Evolutionary conservation across 75 land plant genomes (phyloP).

Genomic region (Selaginella tamariscina): DNA sequence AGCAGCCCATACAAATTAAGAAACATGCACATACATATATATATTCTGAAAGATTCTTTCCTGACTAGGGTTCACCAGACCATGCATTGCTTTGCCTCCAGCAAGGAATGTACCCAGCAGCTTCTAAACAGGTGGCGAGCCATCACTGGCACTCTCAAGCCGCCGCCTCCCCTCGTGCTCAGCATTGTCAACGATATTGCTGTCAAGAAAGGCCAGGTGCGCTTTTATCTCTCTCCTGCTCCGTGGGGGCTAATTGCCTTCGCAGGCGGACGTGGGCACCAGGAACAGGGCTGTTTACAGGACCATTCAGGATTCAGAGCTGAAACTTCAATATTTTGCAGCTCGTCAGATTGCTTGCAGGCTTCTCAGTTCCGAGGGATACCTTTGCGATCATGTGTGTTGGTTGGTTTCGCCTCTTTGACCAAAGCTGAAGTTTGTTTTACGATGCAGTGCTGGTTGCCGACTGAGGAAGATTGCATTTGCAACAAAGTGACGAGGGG

Average conservation of each 20-base stretch:
- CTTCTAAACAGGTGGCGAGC: not conserved
- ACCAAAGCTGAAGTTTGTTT: not conserved
- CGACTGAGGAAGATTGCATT: constrained; percentile 65
- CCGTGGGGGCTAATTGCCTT: too few species aligned
- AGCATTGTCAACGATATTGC: not conserved
- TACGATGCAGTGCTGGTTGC: constrained; percentile 75
- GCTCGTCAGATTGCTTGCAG: constrained; percentile 91
- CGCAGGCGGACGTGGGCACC: constrained; percentile 40
- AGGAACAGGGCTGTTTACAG: constrained; percentile 59
- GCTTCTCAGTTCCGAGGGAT: constrained; percentile 70
- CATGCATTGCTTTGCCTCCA: too few species aligned
- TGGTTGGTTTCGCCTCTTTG: not conserved
- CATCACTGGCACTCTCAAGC: not conserved
- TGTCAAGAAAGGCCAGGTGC: too few species aligned
- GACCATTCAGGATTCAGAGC: constrained; percentile 47
- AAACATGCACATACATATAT: not conserved
- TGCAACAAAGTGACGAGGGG: constrained; percentile 43
- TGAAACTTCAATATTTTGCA: constrained; percentile 68
- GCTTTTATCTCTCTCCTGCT: not conserved
- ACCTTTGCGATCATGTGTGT: constrained; percentile 76
- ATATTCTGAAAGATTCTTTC: too few species aligned
- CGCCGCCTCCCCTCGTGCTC: not conserved
- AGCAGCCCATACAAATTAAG: not conserved
- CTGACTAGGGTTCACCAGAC: too few species aligned
- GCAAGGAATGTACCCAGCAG: not conserved